Evolutionary conservation across 2,329 filamentous ascomycete species (phyloP).

Genomic region (Neoarthrinium moseri): DNA sequence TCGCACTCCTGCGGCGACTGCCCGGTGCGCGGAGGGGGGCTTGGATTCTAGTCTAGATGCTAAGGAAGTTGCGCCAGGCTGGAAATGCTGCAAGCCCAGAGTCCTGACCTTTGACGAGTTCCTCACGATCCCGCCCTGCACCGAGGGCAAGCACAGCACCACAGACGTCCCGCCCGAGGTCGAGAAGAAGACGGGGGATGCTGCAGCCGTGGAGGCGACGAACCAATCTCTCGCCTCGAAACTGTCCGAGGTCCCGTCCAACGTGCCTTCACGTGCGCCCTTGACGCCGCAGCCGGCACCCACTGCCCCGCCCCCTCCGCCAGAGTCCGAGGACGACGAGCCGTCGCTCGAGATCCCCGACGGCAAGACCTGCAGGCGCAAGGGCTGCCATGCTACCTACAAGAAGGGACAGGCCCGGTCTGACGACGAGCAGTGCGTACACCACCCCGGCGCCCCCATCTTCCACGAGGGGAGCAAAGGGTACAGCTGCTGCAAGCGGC

Average conservation of each 20-base stretch:
- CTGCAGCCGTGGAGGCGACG: conserved; percentile 37
- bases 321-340: conserved; percentile 88
- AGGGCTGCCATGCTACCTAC: conserved; percentile 69
- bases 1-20: too few relatives aligned
- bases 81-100: conserved; percentile 98
- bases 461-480: conserved; percentile 99
- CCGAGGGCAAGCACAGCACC: conserved; percentile 86
- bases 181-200: conserved; percentile 55
- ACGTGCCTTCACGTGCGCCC: conserved; percentile 38
- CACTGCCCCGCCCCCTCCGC: conserved; percentile 57
- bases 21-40: too few relatives aligned
- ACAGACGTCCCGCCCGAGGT: conserved; percentile 68
- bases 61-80: conserved; percentile 58
- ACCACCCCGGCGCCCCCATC: conserved; percentile 87
- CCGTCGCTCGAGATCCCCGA: conserved; percentile 69
- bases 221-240: conserved; percentile 40
- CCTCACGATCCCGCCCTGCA: conserved; percentile 88
- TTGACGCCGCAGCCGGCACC: conserved; percentile 44
- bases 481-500: conserved; percentile 93
- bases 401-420: conserved; percentile 53
- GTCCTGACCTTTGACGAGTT: conserved; percentile 99
- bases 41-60: neutral
- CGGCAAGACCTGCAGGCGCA: conserved; percentile 74
- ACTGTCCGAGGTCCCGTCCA: conserved; percentile 38
- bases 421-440: conserved; percentile 74